Evolutionary conservation across 192 early-diverging fungal genomes (phyloP), one percentile per base, ranked within the genome.

Genomic region (Coemansia sp.): DNA sequence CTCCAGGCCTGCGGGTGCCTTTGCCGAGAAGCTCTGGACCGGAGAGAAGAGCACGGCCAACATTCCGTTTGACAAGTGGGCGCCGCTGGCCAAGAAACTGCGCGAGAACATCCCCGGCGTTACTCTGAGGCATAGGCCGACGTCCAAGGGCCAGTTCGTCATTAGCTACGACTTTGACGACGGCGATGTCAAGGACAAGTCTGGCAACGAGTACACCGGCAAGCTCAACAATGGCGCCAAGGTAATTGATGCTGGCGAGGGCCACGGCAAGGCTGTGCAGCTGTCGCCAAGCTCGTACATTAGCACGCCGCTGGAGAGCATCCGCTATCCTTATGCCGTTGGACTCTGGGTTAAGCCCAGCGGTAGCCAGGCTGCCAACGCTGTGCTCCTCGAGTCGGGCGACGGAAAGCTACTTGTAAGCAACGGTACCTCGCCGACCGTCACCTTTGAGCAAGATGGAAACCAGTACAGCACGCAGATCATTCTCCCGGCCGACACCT

Each of bases 1-100:
- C 39, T 75, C 77, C 64, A 69, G 66, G 64, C 71, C 77, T 0
- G 75, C 72, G 24, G 82, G 70, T 42, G 75, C 70, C 39, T 66
- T 76, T 53, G 68, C 77, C 45, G 73, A 84, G 66, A 84, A 79
- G 61, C 54, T 84, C 46, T 84, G 82, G 82, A 50, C 77, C 2
- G 82, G 82, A 6, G 42, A 68, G 51, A 78, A 76, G 64, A 79
- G 70, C 67, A 54, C 70, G 3, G 70, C 75, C 62, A 59, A 40
- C n/a, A 46, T 72, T 53, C 59, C 75, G 27, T 84, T 73, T 29
- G 73, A 70, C 57, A 59, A 70, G 67, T 84, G 70, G 71, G 75
- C 66, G 45, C 77, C 72, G 31, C 66, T 64, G 50, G 74, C 69
- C 57, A 84, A 79, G 82, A 84, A 84, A 60, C 69, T 84, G 31